phyloP scores from a whole-genome alignment of 108 stramenopile genomes.

The Cylindrotheca fusiformis region DNA sequence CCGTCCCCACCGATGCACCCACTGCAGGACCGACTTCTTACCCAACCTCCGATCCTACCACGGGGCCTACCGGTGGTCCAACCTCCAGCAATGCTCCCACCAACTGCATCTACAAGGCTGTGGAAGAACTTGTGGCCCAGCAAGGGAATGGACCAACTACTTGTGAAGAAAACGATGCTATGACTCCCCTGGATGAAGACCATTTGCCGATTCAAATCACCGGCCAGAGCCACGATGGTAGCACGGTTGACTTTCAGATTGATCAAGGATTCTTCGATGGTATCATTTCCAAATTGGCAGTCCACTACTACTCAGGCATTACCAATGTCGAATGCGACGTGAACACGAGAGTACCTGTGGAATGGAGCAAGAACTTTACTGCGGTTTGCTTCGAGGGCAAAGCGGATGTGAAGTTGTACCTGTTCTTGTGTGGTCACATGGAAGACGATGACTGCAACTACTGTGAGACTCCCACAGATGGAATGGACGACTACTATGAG shows the following conservation, averaged over 20 bases:
- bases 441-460: neutral
- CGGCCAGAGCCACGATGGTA: neutral
- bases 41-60: neutral
- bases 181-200: neutral
- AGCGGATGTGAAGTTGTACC: neutral
- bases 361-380: neutral
- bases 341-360: neutral
- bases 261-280: neutral
- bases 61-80: neutral
- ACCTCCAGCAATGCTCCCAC: constrained; percentile 1
- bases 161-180: neutral
- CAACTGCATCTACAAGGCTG: constrained; percentile 5
- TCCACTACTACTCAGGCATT: neutral
- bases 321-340: neutral
- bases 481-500: neutral
- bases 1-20: neutral
- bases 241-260: neutral
- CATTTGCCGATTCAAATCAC: neutral
- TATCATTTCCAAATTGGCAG: neutral
- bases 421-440: neutral
- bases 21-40: neutral
- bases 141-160: neutral
- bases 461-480: neutral
- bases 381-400: neutral
- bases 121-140: neutral